A percentile compares a stretch with the other conserved stretches of the same genome.
Conservation (phyloP, 306 rosid genomes). For the Casuarina glauca region DNA sequence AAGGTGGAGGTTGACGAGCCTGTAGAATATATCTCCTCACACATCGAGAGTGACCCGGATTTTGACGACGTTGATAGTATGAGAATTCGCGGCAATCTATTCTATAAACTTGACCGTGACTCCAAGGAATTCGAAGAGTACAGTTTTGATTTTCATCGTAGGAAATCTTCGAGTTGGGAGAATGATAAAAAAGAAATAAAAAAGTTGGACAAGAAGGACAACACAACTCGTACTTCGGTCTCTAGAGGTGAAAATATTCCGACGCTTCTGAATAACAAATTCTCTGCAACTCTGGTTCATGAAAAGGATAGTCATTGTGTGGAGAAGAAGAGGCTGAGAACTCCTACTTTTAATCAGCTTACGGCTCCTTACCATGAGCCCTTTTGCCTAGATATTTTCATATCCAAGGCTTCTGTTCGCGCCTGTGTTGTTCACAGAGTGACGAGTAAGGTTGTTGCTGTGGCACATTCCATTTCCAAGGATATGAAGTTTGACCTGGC, state of each 20-base stretch:
- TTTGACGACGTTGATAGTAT: constrained; percentile 73
- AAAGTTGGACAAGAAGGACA: constrained; percentile 34
- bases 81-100: constrained; percentile 68
- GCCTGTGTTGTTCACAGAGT: constrained; percentile 77
- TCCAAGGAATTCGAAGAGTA: constrained; percentile 91
- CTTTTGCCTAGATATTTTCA: constrained; percentile 81
- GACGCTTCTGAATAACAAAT: constrained; percentile 25
- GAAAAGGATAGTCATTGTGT: constrained; percentile 26
- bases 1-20: constrained; percentile 36
- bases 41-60: constrained; percentile 47
- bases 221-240: constrained; percentile 10
- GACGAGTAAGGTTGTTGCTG: constrained; percentile 83
- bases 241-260: constrained; percentile 36
- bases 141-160: constrained; percentile 63
- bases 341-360: constrained; percentile 72
- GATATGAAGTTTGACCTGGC: constrained; percentile 73
- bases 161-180: constrained; percentile 52
- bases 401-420: constrained; percentile 84
- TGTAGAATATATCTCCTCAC: constrained; percentile 26
- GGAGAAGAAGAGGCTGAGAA: constrained; percentile 57
- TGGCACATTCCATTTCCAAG: constrained; percentile 86
- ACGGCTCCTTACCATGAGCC: constrained; percentile 87
- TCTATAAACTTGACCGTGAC: constrained; percentile 71
- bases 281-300: constrained; percentile 11
- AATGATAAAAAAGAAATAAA: constrained; percentile 27